Base-by-base conservation (phyloP, 192 early-diverging fungal species). In the Coemansia sp. region DNA sequence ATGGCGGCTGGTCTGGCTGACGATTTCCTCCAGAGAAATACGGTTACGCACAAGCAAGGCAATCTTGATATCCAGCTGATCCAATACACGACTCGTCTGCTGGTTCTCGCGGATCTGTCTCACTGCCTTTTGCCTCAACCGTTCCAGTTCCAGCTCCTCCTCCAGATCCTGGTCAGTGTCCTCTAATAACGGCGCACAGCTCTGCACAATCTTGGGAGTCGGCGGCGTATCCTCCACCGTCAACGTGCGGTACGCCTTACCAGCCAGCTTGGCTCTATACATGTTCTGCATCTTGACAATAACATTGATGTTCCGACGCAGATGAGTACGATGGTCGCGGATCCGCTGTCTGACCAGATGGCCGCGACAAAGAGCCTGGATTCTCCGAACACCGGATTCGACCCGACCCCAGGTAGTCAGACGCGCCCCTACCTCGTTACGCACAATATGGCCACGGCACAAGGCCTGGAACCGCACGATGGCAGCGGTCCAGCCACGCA, bases 51-150 rank as follows among this genome's bases (percentile, higher is more conserved):
- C 89, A 17, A 99, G 85, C 29, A 99, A 84, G 6, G 96, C 93
- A 71, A 99, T 98, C 75, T 99, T 97, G 63, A 95, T 87, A 66
- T 99, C 98, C 1, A 99, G 83, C 42, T 94, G 91, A 68, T 88
- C 93, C 10, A 99, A 71, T 28, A 94, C 86, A 4, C 77, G 68
- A 54, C 94, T 92, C 6, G 88, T 83, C 34, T 89, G 85, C 49
- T 89, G 87, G 80, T 97, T 97, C 65, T 97, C 94, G 32, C 93
- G 85, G 62, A 99, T 99, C 34, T 86, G 84, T 52, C 91, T 84
- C 67, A 98, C 90, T 6, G 96, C 95, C 28, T 86, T 70, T 69
- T 96, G 93, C 36, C 95, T 85, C 29, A 98, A 75, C 4, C 89
- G 84, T 75, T 99, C 96, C 28, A 94, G 70, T 52, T 90, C 89